A percentile compares a stretch with the other conserved stretches of the same genome.
Evolutionary conservation across 305 asterid species (phyloP).

Genomic region (Fraxinus latifolia): DNA sequence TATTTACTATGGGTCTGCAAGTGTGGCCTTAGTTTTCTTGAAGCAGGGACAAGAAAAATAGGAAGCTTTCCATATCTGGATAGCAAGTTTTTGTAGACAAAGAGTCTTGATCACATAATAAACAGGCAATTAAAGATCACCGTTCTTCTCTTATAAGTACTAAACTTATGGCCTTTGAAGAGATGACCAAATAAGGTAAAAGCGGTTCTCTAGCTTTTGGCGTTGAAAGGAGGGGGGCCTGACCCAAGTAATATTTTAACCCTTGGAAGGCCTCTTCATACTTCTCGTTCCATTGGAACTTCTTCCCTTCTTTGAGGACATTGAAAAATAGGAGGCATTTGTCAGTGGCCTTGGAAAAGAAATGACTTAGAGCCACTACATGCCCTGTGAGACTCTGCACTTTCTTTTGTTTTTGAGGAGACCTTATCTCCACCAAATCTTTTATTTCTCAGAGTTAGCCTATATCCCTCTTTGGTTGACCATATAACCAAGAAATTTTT

Average conservation of each 20-base stretch:
- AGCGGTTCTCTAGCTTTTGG: not conserved
- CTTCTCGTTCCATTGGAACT: not conserved
- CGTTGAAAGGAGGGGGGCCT: not conserved
- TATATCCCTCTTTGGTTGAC: too few relatives aligned
- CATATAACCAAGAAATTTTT: too few relatives aligned
- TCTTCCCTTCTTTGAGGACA: too few relatives aligned
- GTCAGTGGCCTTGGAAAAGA: too few relatives aligned
- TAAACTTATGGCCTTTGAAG: not conserved
- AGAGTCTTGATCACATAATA: not conserved
- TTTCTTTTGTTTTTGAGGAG: not conserved
- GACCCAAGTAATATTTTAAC: not conserved
- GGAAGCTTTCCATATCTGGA: not conserved
- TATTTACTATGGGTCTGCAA: not conserved
- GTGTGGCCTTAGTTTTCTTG: not conserved
- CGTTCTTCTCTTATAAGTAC: not conserved
- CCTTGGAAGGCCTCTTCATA: not conserved
- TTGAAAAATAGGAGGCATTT: not conserved
- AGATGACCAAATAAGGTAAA: not conserved
- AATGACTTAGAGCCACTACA: too few relatives aligned
- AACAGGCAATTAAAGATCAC: not conserved
- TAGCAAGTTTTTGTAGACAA: not conserved
- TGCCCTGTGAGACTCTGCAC: not conserved
- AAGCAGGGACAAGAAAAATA: not conserved
- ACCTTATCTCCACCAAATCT: not conserved
- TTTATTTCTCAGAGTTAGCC: too few relatives aligned